These are phyloP conservation scores for Deinandra increscens DNA, from an alignment of 129 eudicot species.

Conservation along the genomic window DNA sequence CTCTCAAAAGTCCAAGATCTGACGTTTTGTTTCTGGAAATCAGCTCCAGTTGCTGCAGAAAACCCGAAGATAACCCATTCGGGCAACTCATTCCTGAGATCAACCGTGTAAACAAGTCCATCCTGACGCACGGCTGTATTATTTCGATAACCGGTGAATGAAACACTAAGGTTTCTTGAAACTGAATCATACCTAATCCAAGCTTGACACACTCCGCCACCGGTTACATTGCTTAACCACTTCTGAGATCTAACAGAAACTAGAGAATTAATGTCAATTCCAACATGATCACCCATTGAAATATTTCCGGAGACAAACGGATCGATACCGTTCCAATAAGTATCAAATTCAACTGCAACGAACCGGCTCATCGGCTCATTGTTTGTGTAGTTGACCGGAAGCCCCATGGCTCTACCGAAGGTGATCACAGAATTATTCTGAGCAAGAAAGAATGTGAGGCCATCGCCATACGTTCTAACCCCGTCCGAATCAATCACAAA, in stretches of 20 bases:
- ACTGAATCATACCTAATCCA: slow-evolving; percentile 40
- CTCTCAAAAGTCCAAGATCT: slow-evolving; percentile 28
- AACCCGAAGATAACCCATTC: too few relatives aligned
- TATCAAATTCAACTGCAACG: slow-evolving; percentile 24
- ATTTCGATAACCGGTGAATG: too few relatives aligned
- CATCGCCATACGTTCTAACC: slow-evolving; percentile 3
- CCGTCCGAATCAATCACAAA: slow-evolving; percentile 19
- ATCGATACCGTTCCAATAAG: slow-evolving; percentile 16
- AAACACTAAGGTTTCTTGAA: slow-evolving; percentile 32
- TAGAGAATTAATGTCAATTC: slow-evolving; percentile 33
- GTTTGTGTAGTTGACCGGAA: not conserved
- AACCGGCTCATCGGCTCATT: not conserved
- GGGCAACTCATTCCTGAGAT: too few relatives aligned
- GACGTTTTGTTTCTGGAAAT: not conserved
- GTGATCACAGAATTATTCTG: not conserved
- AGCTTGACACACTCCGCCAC: slow-evolving; percentile 32
- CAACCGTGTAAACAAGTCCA: too few relatives aligned
- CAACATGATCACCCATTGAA: slow-evolving; percentile 33
- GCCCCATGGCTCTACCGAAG: slow-evolving; percentile 7
- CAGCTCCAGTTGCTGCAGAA: slow-evolving; percentile 19
- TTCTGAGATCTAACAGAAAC: slow-evolving; percentile 9
- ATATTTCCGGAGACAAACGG: not conserved
- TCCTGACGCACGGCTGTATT: too few relatives aligned
- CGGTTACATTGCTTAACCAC: slow-evolving; percentile 23
- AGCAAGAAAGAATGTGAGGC: slow-evolving; percentile 27